phyloP scores from a whole-genome alignment of 768 basidiomycete species.

The Dictyophora rubrovolvata region DNA sequence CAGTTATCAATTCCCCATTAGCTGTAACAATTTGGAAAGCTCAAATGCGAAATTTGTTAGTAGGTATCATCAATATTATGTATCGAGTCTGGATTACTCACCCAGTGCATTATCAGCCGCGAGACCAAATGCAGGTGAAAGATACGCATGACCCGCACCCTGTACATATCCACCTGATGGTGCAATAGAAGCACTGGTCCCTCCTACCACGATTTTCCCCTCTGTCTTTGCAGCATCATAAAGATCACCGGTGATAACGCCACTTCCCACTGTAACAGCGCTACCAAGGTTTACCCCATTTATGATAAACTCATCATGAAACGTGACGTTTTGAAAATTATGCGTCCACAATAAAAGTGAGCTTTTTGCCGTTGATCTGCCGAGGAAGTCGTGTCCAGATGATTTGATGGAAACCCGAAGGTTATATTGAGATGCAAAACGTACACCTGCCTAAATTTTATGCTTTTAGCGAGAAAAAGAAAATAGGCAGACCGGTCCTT shows the following conservation, averaged over 20 bases:
- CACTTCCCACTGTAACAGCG: constrained; percentile 20
- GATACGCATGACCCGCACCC: constrained; percentile 20
- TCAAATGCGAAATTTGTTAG: too few relatives aligned
- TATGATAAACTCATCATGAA: constrained; percentile 15
- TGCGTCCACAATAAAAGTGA: constrained; percentile 33
- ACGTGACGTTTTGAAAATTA: constrained; percentile 25
- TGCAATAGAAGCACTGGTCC: constrained; percentile 18
- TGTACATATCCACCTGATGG: constrained; percentile 24
- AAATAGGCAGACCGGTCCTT: too few relatives aligned
- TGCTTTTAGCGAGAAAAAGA: neutral
- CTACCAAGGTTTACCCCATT: constrained; percentile 16
- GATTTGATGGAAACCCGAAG: constrained; percentile 25
- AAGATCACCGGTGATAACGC: constrained; percentile 14
- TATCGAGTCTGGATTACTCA: neutral
- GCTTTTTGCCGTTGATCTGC: constrained; percentile 31
- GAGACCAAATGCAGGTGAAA: constrained; percentile 18
- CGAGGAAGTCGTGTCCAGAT: constrained; percentile 32
- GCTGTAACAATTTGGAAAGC: too few relatives aligned
- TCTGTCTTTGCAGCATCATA: constrained; percentile 16
- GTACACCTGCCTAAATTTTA: constrained; percentile 19
- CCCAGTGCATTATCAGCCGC: constrained; percentile 19
- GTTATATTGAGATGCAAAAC: constrained; percentile 19
- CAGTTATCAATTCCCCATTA: too few relatives aligned
- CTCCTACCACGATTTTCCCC: constrained; percentile 18
- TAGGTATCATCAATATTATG: neutral